Percentiles rank a stretch among this genome's conserved stretches.
Conservation (phyloP, 2,329 filamentous ascomycete species). For the Colletotrichum endophyticum region DNA sequence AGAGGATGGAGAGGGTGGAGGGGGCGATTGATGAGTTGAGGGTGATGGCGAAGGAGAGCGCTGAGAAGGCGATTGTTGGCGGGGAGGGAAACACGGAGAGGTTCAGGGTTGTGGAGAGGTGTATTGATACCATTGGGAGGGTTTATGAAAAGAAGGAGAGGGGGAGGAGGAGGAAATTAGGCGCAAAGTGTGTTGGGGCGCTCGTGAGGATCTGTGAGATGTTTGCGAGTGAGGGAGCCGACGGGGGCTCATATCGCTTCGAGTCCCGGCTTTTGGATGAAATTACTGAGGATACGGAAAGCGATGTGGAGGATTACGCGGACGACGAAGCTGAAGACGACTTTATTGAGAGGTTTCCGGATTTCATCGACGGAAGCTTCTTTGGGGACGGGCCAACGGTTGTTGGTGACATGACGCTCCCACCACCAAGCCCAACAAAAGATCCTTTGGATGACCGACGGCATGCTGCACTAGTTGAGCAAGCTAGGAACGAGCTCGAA, state of each 20-base stretch:
- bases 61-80: not conserved
- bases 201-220: slow-evolving; percentile 14
- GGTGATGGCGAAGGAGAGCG: slow-evolving; percentile 1
- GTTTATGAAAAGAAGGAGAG: slow-evolving; percentile 2
- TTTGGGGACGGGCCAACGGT: not conserved
- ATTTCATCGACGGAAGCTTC: not conserved
- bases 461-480: not conserved
- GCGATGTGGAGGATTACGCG: not conserved
- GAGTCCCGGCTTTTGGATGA: not conserved
- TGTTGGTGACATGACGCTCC: not conserved
- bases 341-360: not conserved
- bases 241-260: not conserved
- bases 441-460: not conserved
- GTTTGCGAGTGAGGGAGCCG: slow-evolving; percentile 9
- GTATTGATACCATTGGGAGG: slow-evolving; percentile 11
- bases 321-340: slow-evolving; percentile 5
- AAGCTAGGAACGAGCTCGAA: slow-evolving; percentile 7
- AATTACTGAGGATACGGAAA: not conserved
- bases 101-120: slow-evolving; percentile 1
- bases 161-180: not conserved
- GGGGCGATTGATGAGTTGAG: slow-evolving; percentile 5
- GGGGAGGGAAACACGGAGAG: not conserved
- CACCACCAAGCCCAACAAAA: not conserved
- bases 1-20: not conserved
- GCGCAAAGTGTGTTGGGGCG: not conserved